Base-by-base conservation (phyloP, 2,329 filamentous ascomycete species). In the Curvularia verruculosa region DNA sequence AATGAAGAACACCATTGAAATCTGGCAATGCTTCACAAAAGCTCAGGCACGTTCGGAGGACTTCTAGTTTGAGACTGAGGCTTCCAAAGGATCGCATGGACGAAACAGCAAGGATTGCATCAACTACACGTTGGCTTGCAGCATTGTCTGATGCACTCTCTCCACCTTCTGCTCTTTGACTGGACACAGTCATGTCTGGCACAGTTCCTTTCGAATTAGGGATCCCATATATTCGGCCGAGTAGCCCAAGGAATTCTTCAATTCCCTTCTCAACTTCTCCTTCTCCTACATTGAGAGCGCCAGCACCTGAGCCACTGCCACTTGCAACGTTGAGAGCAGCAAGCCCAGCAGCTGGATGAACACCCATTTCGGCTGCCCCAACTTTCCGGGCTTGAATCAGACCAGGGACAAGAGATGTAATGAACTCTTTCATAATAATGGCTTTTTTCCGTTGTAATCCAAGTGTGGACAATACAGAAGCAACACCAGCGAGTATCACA, bases 21-120 rank as follows among this genome's bases (percentile, higher is more conserved):
- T 98, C 93, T 1, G 94, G 93, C 52, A 98, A 80, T 0, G 95
- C 94, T 79, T 99, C 95, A 52, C 91, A 96, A 59, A 98, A 90
- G 74, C 92, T 92, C 68, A 96, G 92, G 70, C 94, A 96, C n/a
- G 90, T 88, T 63, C 91, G 86, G 10, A 98, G 81, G 49, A 98
- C 87, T 72, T 96, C 91, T 51, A 96, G 83, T 75, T 98, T 98
- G 64, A 96, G 80, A 56, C 85, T 84, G 10, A 87, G 80, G 68
- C 93, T 91, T 3, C 95, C 95, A 73, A 92, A 96, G 39, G 77
- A 71, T 58, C 82, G 76, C 36, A 82, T 60, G 19, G 76, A 74
- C 45, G 78, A 72, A 70, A 89, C 85, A 28, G 80, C 80, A 45
- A 85, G 78, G 57, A 91, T 88, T 58, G 87, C 82, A 51, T 81